phyloP scores from a whole-genome alignment of 2,329 filamentous ascomycete genomes.

The Calonectria honghensis region DNA sequence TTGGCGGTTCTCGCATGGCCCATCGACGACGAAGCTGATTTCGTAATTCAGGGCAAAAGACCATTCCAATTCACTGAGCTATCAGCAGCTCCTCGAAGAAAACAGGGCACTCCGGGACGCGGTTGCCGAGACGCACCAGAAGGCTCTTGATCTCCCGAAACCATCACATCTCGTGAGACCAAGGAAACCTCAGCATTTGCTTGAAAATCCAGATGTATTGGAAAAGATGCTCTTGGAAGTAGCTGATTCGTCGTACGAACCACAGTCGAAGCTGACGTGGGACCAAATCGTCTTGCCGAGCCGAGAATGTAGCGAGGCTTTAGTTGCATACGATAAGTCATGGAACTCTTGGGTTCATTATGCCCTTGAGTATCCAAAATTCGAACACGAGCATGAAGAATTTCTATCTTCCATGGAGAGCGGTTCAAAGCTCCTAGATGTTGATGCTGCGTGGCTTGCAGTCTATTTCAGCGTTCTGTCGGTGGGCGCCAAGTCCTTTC shows the following conservation, averaged over 20 bases:
- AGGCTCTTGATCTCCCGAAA: neutral
- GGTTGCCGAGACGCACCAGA: neutral
- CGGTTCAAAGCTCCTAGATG: neutral
- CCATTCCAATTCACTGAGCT: conserved; percentile 31
- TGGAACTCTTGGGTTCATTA: conserved; percentile 45
- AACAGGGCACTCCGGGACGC: conserved; percentile 25
- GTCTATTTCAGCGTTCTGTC: conserved; percentile 43
- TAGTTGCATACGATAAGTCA: conserved; percentile 37
- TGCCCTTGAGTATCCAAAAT: conserved; percentile 40
- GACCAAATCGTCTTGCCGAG: conserved; percentile 32
- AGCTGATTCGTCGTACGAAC: neutral
- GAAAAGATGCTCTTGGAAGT: conserved; percentile 19
- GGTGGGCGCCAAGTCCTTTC: neutral
- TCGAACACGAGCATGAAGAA: conserved; percentile 31
- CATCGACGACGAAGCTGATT: neutral
- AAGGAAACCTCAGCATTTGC: conserved; percentile 29
- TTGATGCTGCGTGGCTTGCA: conserved; percentile 36
- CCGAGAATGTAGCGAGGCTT: conserved; percentile 31
- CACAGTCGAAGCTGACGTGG: conserved; percentile 19
- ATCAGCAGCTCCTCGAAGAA: conserved; percentile 37
- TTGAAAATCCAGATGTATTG: conserved; percentile 27
- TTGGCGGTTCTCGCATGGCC: too few species aligned
- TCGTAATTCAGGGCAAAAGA: conserved; percentile 20
- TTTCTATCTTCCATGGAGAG: conserved; percentile 32
- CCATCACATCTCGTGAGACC: neutral